Percentiles rank a stretch among this genome's conserved stretches.
These are phyloP conservation scores for Trifolium fragiferum DNA, from an alignment of 306 rosid species.

Conservation along the genomic window DNA sequence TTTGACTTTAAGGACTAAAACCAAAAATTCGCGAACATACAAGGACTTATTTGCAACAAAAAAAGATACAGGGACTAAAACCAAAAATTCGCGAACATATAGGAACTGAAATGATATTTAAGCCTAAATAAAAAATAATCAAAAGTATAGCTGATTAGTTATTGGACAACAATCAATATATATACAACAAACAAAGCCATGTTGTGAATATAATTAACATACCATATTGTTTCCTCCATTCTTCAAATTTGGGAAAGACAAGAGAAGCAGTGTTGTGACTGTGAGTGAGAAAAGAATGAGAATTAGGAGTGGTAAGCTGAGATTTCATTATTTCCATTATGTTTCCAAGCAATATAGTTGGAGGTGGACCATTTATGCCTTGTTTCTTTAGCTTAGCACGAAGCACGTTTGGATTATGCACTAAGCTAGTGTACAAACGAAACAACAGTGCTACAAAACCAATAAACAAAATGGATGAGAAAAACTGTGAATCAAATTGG, in stretches of 20 bases:
- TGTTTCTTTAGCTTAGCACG: conserved; percentile 48
- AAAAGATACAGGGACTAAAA: too few relatives aligned
- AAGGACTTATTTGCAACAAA: too few relatives aligned
- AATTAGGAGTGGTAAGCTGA: neutral
- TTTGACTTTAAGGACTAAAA: too few relatives aligned
- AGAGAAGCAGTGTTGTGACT: conserved; percentile 43
- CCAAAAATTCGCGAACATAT: too few relatives aligned
- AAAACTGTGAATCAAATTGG: conserved; percentile 34
- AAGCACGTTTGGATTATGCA: conserved; percentile 44
- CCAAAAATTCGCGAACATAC: too few relatives aligned
- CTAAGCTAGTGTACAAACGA: conserved; percentile 28
- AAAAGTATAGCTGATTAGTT: too few relatives aligned
- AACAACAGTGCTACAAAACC: conserved; percentile 27
- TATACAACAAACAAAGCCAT: too few relatives aligned
- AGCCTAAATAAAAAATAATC: too few relatives aligned
- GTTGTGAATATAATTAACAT: neutral
- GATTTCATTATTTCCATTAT: conserved; percentile 44
- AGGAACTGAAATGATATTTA: too few relatives aligned
- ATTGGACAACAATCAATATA: too few relatives aligned
- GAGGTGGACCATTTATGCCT: conserved; percentile 58
- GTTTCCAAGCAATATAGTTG: conserved; percentile 53
- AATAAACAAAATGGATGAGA: conserved; percentile 24
- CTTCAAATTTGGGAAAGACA: conserved; percentile 46
- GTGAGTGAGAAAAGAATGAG: conserved; percentile 25
- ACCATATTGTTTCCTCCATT: conserved; percentile 53